Evolutionary conservation across 2,329 filamentous ascomycete species (phyloP).

Genomic region (Botrytis pseudocinerea): DNA sequence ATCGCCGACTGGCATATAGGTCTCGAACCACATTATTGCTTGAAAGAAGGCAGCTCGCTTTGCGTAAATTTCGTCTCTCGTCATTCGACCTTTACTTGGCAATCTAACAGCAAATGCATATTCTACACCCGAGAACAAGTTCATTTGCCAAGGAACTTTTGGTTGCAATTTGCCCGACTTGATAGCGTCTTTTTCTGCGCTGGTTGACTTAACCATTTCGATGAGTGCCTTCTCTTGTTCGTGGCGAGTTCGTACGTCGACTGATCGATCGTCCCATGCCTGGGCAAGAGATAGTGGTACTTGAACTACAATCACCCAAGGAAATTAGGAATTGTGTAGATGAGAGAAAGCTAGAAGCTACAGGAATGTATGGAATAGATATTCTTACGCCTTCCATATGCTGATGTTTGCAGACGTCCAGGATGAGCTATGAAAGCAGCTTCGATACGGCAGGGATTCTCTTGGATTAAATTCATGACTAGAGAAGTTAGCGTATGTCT

Average conservation of each 20-base stretch:
- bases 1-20: neutral
- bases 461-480: neutral
- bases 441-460: neutral
- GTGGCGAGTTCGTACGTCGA: neutral
- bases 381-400: neutral
- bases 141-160: constrained; percentile 2
- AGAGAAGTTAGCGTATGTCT: neutral
- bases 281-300: constrained; percentile 1
- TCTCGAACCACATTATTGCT: neutral
- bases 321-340: neutral
- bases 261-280: neutral
- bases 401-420: neutral
- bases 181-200: neutral
- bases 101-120: neutral
- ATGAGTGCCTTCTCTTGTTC: neutral
- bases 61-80: neutral
- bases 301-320: neutral
- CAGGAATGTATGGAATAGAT: neutral
- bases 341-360: neutral
- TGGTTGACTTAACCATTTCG: neutral
- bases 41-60: constrained; percentile 9
- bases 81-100: neutral
- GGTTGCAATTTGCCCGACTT: neutral
- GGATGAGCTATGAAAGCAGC: constrained; percentile 6
- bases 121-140: neutral